phyloP scores from a whole-genome alignment of 305 asterid species.

The Rubia peregrina region DNA sequence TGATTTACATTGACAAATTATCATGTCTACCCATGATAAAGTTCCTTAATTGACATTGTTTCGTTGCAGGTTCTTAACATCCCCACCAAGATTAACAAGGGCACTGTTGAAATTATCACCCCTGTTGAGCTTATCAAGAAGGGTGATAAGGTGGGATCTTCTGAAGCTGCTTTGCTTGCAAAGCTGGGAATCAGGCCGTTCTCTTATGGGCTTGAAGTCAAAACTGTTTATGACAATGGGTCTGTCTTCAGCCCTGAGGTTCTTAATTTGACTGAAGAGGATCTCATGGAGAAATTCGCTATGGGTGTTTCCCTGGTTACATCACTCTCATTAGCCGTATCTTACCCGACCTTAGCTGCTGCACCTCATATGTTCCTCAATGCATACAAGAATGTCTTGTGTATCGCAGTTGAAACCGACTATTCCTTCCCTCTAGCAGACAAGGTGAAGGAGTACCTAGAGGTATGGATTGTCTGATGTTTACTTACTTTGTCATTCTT shows the following conservation, averaged over 20 bases:
- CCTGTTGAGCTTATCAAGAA: not conserved
- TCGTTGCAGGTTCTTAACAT: constrained; percentile 63
- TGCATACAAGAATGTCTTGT: constrained; percentile 68
- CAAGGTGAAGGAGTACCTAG: constrained; percentile 22
- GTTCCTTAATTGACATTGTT: too few relatives aligned
- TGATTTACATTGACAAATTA: too few relatives aligned
- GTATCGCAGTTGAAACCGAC: constrained; percentile 62
- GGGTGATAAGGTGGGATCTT: not conserved
- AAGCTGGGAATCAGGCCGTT: constrained; percentile 88
- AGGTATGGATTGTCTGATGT: constrained; percentile 24
- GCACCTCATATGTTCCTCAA: constrained; percentile 85
- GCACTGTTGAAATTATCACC: constrained; percentile 39
- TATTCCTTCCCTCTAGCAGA: constrained; percentile 55
- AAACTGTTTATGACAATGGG: constrained; percentile 66
- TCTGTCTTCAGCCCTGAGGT: constrained; percentile 84
- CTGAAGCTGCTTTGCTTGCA: constrained; percentile 78
- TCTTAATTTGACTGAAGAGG: constrained; percentile 70
- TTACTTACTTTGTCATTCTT: not conserved
- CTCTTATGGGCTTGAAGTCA: constrained; percentile 70
- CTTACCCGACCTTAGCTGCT: constrained; percentile 79
- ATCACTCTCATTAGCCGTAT: constrained; percentile 54
- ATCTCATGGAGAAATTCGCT: constrained; percentile 62
- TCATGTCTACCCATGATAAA: too few relatives aligned
- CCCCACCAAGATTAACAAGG: constrained; percentile 95
- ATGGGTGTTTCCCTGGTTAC: constrained; percentile 67